Evolutionary conservation across 2,329 filamentous ascomycete species (phyloP).

Genomic region (Talaromyces funiculosus): DNA sequence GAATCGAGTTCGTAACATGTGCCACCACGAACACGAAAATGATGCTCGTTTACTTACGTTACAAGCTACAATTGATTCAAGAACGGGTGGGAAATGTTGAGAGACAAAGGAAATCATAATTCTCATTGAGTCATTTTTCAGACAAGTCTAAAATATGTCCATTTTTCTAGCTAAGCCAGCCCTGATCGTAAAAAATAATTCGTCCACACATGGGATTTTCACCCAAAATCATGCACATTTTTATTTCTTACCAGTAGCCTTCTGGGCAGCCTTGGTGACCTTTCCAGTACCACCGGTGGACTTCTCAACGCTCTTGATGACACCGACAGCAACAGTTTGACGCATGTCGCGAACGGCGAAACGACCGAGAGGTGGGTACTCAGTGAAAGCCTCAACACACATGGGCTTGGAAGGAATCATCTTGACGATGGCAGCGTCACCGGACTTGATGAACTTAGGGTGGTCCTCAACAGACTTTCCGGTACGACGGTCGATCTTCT

Average conservation of each 20-base stretch:
- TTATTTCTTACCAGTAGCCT: slow-evolving; percentile 68
- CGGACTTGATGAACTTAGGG: slow-evolving; percentile 99
- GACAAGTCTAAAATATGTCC: slow-evolving; percentile 9
- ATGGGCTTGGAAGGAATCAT: slow-evolving; percentile 99
- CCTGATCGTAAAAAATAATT: slow-evolving; percentile 5
- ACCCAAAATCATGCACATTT: slow-evolving; percentile 13
- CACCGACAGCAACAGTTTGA: slow-evolving; percentile 69
- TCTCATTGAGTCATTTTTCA: slow-evolving; percentile 12
- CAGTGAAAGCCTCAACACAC: slow-evolving; percentile 99
- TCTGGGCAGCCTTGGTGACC: slow-evolving; percentile 57
- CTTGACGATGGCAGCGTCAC: slow-evolving; percentile 99
- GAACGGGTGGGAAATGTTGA: background rate
- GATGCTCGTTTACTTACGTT: background rate
- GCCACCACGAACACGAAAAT: background rate
- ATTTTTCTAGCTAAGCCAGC: slow-evolving; percentile 5
- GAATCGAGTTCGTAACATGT: no score
- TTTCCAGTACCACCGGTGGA: slow-evolving; percentile 53
- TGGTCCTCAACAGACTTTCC: slow-evolving; percentile 87
- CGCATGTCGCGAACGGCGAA: slow-evolving; percentile 99
- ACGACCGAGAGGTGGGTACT: slow-evolving; percentile 98
- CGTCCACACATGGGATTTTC: slow-evolving; percentile 1
- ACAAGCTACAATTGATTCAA: background rate
- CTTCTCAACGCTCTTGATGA: slow-evolving; percentile 85
- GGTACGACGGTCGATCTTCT: slow-evolving; percentile 99
- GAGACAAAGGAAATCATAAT: slow-evolving; percentile 10